Conservation (phyloP, 2,329 filamentous ascomycete genomes). For the Elsinoe australis region DNA sequence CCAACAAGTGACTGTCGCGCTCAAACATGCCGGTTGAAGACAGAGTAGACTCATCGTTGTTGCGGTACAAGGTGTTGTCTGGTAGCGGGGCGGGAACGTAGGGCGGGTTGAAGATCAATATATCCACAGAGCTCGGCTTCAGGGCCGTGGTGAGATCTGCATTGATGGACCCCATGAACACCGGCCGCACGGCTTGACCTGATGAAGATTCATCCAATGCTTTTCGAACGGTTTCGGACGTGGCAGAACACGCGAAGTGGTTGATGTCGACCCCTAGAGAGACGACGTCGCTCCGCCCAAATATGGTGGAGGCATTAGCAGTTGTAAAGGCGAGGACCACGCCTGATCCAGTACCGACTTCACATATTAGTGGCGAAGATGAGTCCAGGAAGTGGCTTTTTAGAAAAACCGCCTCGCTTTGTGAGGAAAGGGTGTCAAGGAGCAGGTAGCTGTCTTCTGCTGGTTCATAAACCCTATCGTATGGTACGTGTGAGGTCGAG, state of each 20-base stretch:
- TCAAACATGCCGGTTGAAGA: conserved; percentile 49
- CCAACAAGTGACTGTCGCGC: conserved; percentile 72
- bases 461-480: conserved; percentile 85
- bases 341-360: conserved; percentile 86
- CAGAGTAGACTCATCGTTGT: conserved; percentile 16
- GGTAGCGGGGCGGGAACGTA: conserved; percentile 61
- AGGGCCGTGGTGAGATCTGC: conserved; percentile 63
- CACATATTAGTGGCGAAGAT: conserved; percentile 56
- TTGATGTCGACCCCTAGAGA: conserved; percentile 80
- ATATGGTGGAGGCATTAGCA: conserved; percentile 63
- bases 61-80: conserved; percentile 36
- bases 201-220: conserved; percentile 36
- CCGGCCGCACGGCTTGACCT: background rate
- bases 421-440: conserved; percentile 77
- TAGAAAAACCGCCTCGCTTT: conserved; percentile 62
- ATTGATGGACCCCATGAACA: conserved; percentile 59
- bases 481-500: conserved; percentile 83
- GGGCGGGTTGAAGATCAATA: conserved; percentile 92
- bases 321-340: conserved; percentile 85
- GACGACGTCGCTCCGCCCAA: conserved; percentile 63
- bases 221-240: conserved; percentile 56
- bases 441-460: conserved; percentile 93
- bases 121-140: conserved; percentile 56
- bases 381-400: conserved; percentile 48
- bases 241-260: conserved; percentile 69